Percentiles rank a stretch among this genome's conserved stretches.
Evolutionary conservation across 768 basidiomycete genomes (phyloP).

Genomic region (Boletus rex-veris): DNA sequence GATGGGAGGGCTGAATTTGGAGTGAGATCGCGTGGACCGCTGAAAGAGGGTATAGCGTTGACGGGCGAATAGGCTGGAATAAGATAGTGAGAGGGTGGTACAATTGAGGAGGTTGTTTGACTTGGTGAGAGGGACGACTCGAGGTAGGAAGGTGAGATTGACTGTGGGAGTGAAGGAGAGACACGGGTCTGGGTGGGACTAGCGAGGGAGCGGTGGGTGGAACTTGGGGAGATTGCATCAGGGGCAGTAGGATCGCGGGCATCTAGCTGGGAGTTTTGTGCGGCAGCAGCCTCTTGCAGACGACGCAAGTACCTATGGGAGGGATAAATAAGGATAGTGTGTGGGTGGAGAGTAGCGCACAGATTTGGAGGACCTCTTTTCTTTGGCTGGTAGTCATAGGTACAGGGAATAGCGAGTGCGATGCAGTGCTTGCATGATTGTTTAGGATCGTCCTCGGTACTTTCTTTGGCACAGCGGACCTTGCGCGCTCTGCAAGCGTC

Average conservation of each 20-base stretch:
- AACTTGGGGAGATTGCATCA: slow-evolving; percentile 46
- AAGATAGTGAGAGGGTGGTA: slow-evolving; percentile 67
- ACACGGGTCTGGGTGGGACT: slow-evolving; percentile 49
- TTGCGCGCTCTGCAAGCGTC: slow-evolving; percentile 86
- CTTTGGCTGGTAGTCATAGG: slow-evolving; percentile 91
- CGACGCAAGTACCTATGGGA: slow-evolving; percentile 65
- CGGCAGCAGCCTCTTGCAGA: slow-evolving; percentile 65
- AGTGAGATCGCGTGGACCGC: slow-evolving; percentile 36
- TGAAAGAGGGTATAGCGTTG: slow-evolving; percentile 33
- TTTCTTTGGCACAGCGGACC: slow-evolving; percentile 79
- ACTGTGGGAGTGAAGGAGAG: slow-evolving; percentile 39
- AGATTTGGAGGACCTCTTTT: slow-evolving; percentile 91
- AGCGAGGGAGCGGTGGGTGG: slow-evolving; percentile 34
- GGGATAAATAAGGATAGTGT: neutral
- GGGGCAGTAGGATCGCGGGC: slow-evolving; percentile 34
- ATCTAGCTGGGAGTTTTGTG: slow-evolving; percentile 32
- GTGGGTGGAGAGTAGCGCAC: slow-evolving; percentile 40
- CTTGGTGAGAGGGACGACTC: slow-evolving; percentile 47
- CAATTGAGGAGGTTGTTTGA: slow-evolving; percentile 36
- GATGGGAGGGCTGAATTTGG: slow-evolving; percentile 31
- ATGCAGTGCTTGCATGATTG: slow-evolving; percentile 86
- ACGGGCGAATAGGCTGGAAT: slow-evolving; percentile 54
- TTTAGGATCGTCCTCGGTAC: slow-evolving; percentile 72
- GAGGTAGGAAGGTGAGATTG: slow-evolving; percentile 39
- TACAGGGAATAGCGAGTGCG: slow-evolving; percentile 77